Percentiles rank a stretch among this genome's conserved stretches.
Evolutionary conservation across 2,329 filamentous ascomycete species (phyloP).

Genomic region (Paraconiothyrium brasiliense): DNA sequence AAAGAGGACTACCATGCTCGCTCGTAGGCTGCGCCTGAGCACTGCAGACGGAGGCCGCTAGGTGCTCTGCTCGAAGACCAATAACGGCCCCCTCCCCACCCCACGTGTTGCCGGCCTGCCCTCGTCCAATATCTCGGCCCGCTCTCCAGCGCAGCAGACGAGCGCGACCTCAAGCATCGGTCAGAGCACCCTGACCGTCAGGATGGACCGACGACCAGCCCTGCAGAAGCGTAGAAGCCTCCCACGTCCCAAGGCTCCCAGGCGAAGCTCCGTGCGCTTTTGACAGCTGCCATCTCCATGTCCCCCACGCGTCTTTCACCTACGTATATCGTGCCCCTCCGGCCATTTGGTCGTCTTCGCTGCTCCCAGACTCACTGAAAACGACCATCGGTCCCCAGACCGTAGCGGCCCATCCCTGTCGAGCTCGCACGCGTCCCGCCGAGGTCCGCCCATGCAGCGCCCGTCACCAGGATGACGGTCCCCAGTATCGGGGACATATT

Average conservation of each 20-base stretch:
- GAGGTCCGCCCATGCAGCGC: constrained; percentile 21
- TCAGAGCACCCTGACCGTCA: constrained; percentile 23
- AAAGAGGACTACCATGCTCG: constrained; percentile 8
- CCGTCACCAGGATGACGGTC: constrained; percentile 38
- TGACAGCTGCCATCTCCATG: constrained; percentile 23
- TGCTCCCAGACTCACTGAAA: constrained; percentile 5
- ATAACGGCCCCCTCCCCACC: constrained; percentile 29
- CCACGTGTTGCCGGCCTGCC: constrained; percentile 32
- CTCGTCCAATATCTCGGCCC: constrained; percentile 8
- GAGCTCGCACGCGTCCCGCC: constrained; percentile 7
- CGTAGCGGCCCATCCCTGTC: constrained; percentile 5
- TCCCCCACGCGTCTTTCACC: constrained; percentile 33
- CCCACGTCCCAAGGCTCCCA: constrained; percentile 20
- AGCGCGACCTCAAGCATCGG: constrained; percentile 21
- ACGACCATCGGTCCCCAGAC: constrained; percentile 1
- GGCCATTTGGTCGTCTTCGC: constrained; percentile 14
- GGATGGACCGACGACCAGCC: constrained; percentile 17
- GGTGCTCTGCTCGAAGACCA: constrained; percentile 26
- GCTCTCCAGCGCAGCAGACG: constrained; percentile 23
- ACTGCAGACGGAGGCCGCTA: constrained; percentile 9
- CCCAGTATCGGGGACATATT: constrained; percentile 56
- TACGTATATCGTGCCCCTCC: constrained; percentile 21
- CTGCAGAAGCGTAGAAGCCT: not conserved
- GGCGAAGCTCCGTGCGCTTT: constrained; percentile 29
- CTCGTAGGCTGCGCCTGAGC: constrained; percentile 9